Evolutionary conservation across 177 flowering plant genomes (phyloP).

Genomic region (Vitis hybrid): DNA sequence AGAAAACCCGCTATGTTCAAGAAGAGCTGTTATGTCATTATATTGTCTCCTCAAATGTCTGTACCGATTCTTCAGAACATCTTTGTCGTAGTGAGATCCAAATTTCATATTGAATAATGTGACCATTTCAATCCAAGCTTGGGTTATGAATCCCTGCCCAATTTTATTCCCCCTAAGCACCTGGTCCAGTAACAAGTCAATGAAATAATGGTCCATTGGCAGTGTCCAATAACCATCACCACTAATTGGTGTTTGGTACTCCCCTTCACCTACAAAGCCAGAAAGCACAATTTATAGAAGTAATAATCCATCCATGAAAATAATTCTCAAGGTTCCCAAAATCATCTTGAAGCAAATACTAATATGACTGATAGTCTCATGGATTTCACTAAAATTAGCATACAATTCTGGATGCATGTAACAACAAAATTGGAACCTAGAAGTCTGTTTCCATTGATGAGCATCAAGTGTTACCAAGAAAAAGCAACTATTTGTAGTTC

Average conservation of each 20-base stretch:
- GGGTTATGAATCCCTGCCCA: constrained; percentile 19
- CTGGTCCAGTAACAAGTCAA: constrained; percentile 28
- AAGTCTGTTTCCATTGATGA: neutral
- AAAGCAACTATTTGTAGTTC: neutral
- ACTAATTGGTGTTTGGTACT: neutral
- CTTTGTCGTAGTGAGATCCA: constrained; percentile 17
- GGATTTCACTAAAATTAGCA: neutral
- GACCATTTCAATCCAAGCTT: constrained; percentile 30
- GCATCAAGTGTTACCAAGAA: neutral
- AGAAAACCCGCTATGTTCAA: constrained; percentile 23
- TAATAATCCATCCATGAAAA: neutral
- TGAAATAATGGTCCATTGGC: constrained; percentile 23
- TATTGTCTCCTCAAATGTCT: constrained; percentile 19
- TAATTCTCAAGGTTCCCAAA: neutral
- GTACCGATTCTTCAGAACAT: constrained; percentile 18
- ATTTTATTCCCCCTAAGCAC: constrained; percentile 17
- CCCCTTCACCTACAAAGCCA: neutral
- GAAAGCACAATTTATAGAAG: neutral
- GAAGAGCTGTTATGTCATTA: constrained; percentile 22
- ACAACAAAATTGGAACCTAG: neutral
- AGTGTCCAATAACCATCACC: constrained; percentile 18
- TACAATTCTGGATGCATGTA: neutral
- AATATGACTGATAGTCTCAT: neutral
- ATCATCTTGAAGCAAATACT: neutral
- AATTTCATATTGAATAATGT: constrained; percentile 22